Base-by-base conservation (phyloP, 1,139 yeast species). In the Pichia inconspicua region DNA sequence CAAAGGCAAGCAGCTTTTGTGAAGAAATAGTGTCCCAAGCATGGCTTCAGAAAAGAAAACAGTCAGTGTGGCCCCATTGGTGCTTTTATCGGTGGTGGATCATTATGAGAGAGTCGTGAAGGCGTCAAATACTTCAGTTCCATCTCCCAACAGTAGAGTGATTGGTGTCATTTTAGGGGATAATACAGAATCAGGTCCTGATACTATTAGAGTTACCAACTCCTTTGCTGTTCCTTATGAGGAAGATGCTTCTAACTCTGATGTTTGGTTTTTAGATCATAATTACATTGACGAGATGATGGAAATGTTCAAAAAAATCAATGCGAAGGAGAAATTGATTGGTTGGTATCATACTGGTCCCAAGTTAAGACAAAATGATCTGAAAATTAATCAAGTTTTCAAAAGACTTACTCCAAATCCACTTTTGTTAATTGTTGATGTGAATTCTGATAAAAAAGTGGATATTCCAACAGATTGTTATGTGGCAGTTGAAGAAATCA, bases 311-410 rank as follows among this genome's bases (percentile, higher is more conserved):
- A 88, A 86, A 65, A 92, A 94, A 68, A 92, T 92, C 64, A 92
- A 90, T 70, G 99, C 98, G 28, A 88, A 87, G 69, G 99, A 94
- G 66, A 86, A 82, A 66, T 74, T 94, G 51, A 82, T 94, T 66
- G 99, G 99, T 11, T 94, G 99, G 99, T 94, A 94, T 64, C 99
- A 94, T 66, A 83, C 96, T 17, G 99, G 98, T 1, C 97, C 97
- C 14, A 89, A 90, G 66, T 76, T 94, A 58, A 81, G 80, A 59
- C 78, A 92, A 2, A 83, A 95, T 17, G 99, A 94, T 66, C 73
- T 92, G 57, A 87, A 85, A 63, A 92, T 94, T 62, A 92, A 90
- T 62, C 97, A 92, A 57, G 67, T 83, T 45, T 89, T 94, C 71
- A 90, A 85, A 66, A 83, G 80, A 59, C 92, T 89, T 66, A 81